These are phyloP conservation scores for Tuber melanosporum DNA, from an alignment of 495 filamentous ascomycete species.

Conservation along the genomic window DNA sequence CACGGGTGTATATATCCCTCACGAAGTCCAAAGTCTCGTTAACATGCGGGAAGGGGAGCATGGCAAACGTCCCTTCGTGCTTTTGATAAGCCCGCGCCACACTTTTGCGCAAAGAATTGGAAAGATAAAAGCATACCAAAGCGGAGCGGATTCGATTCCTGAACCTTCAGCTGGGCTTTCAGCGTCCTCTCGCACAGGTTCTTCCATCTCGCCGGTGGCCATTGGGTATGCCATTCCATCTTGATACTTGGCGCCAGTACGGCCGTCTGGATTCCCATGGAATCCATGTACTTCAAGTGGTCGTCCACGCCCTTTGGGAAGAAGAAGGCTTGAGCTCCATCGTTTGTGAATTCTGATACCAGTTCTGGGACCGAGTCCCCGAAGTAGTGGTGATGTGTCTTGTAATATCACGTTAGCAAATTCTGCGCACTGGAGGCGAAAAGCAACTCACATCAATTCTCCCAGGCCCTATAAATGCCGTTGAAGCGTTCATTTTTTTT, in stretches of 20 bases:
- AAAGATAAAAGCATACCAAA: background rate
- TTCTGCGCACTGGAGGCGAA: background rate
- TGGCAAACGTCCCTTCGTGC: background rate
- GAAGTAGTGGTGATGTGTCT: slow-evolving; percentile 3
- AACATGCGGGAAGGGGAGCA: background rate
- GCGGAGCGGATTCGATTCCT: background rate
- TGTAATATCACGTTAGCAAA: background rate
- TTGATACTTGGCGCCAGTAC: background rate
- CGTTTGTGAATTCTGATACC: background rate
- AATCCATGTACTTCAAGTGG: background rate
- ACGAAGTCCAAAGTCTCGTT: background rate
- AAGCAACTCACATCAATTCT: background rate
- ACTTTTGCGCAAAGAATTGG: background rate
- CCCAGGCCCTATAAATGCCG: background rate
- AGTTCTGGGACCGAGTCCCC: background rate
- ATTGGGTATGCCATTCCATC: slow-evolving; percentile 2
- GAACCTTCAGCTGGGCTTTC: background rate
- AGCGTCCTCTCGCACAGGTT: background rate
- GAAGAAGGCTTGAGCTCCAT: slow-evolving; percentile 1
- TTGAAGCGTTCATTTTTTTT: background rate
- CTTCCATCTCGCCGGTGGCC: background rate
- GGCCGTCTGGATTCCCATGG: background rate
- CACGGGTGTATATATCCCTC: background rate
- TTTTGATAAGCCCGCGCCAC: background rate
- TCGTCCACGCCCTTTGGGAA: background rate